Conservation (phyloP, 202 grass and related monocot genomes). For the Digitaria exilis region DNA sequence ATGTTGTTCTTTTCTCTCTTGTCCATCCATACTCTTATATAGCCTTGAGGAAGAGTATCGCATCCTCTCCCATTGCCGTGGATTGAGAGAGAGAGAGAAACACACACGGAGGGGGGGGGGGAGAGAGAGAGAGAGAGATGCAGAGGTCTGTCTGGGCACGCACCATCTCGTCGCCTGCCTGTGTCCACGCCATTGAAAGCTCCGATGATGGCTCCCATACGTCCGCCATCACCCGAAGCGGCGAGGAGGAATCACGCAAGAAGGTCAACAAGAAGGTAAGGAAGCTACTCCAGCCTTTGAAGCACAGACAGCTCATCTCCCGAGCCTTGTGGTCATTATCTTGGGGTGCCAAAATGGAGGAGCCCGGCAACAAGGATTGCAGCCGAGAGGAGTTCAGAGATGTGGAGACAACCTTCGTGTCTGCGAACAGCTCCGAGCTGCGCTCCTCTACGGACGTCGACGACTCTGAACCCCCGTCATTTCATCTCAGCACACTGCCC, state of each 20-base stretch:
- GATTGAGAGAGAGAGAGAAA: neutral
- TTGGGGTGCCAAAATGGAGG: neutral
- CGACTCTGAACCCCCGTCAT: neutral
- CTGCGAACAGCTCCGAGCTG: conserved; percentile 24
- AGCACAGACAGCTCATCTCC: neutral
- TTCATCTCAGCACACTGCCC: conserved; percentile 8
- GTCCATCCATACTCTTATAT: neutral
- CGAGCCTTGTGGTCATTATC: neutral
- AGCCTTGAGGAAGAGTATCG: neutral
- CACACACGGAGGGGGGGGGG: no score
- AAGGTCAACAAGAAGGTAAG: neutral
- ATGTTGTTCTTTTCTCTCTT: neutral
- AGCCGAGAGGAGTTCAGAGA: neutral
- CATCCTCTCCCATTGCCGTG: neutral
- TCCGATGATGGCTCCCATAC: conserved; percentile 1
- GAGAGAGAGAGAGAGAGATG: neutral
- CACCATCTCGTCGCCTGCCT: conserved; percentile 17
- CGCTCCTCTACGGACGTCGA: neutral
- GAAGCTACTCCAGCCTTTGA: neutral
- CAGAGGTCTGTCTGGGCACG: conserved; percentile 19
- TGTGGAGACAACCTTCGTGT: conserved; percentile 17
- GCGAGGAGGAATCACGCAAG: neutral
- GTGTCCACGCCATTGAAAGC: conserved; percentile 24
- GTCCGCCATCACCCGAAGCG: neutral
- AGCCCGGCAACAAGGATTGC: neutral